Evolutionary conservation across 805 yeast genomes (phyloP).

Genomic region (Lachancea nothofagi): DNA sequence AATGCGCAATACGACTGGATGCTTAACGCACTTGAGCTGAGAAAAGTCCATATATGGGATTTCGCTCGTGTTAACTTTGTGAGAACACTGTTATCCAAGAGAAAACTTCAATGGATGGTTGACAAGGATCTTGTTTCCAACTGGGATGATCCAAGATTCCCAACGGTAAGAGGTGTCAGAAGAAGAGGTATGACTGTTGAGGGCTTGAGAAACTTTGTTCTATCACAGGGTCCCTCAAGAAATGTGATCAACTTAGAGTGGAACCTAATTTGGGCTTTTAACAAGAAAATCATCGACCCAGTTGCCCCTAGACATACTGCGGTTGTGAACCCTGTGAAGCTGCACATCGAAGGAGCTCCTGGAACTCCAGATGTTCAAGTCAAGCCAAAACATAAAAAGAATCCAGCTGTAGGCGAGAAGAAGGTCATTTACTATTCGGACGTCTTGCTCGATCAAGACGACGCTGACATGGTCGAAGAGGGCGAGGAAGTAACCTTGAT

Average conservation of each 20-base stretch:
- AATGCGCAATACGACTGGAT: constrained; percentile 98
- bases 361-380: constrained; percentile 55
- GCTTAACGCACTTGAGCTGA: constrained; percentile 68
- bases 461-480: constrained; percentile 65
- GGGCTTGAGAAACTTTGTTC: constrained; percentile 88
- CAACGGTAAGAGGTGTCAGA: constrained; percentile 98
- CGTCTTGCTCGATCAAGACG: constrained; percentile 79
- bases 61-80: constrained; percentile 96
- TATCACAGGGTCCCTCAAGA: constrained; percentile 96
- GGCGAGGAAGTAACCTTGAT: constrained; percentile 94
- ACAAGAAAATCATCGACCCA: constrained; percentile 96
- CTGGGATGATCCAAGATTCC: constrained; percentile 99
- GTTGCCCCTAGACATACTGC: constrained; percentile 95
- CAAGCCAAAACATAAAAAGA: constrained; percentile 92
- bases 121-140: constrained; percentile 80
- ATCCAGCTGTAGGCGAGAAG: constrained; percentile 83
- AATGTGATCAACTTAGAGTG: constrained; percentile 96
- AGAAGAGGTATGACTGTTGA: constrained; percentile 99
- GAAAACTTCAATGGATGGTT: constrained; percentile 98
- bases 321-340: constrained; percentile 64
- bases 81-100: constrained; percentile 90
- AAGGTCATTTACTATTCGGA: constrained; percentile 60
- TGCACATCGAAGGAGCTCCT: constrained; percentile 64
- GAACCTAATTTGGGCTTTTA: constrained; percentile 95
- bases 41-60: constrained; percentile 97